phyloP scores from a whole-genome alignment of 352 stramenopile genomes.

The Peronospora belbahrii region DNA sequence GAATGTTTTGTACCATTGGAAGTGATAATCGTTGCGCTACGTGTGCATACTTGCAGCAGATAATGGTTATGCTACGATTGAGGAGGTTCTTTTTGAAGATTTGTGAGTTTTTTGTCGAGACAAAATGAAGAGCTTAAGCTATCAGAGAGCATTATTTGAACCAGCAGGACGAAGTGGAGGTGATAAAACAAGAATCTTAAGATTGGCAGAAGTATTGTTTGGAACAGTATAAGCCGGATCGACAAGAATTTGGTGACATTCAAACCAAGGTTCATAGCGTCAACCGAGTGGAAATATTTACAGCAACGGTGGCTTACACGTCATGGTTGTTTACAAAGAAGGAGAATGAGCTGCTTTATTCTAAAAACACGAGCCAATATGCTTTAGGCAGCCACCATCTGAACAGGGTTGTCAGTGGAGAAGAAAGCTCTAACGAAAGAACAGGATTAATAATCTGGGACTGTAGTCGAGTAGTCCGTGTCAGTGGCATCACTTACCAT shows the following conservation, averaged over 20 bases:
- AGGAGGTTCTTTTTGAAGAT: constrained; percentile 37
- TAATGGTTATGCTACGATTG: constrained; percentile 34
- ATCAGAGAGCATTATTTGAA: constrained; percentile 10
- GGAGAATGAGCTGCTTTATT: constrained; percentile 59
- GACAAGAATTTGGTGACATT: neutral
- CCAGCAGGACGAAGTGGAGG: constrained; percentile 1
- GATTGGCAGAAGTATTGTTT: constrained; percentile 13
- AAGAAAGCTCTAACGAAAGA: constrained; percentile 29
- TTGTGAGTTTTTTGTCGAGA: constrained; percentile 30
- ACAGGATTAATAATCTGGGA: neutral
- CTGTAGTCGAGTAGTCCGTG: too few species aligned
- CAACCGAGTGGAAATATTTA: constrained; percentile 30
- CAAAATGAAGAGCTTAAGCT: constrained; percentile 15
- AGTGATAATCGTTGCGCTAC: neutral
- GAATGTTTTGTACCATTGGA: neutral
- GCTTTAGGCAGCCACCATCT: constrained; percentile 52
- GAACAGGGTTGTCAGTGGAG: constrained; percentile 59
- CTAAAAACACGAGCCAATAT: constrained; percentile 43
- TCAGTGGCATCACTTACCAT: too few species aligned
- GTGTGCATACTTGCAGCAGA: too few species aligned
- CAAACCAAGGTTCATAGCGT: constrained; percentile 11
- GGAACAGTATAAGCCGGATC: constrained; percentile 6
- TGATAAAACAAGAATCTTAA: neutral
- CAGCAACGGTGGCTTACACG: constrained; percentile 23
- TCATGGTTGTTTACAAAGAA: constrained; percentile 40